Base-by-base conservation (phyloP, 2,329 filamentous ascomycete species). In the Emydomyces testavorans region DNA sequence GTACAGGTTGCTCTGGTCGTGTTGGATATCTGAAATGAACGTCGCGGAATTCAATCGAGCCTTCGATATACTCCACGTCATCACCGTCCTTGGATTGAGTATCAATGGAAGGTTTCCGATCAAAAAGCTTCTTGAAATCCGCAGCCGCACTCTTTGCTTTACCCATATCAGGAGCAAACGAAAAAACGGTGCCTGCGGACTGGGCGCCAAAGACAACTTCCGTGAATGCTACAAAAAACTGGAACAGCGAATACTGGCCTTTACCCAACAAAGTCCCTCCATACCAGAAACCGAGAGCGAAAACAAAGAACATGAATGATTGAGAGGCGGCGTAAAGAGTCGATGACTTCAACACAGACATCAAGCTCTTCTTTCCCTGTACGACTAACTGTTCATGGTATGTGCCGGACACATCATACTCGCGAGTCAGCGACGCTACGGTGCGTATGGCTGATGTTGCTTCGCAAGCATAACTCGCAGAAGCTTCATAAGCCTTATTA, bases 21-120 rank as follows among this genome's bases (percentile, higher is more conserved):
- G 87, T 94, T 0, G 90, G 89, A 60, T 96, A 98, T 35, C 87
- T 79, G 75, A 95, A 96, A 63, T 94, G 87, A 1, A 96, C 88
- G 55, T 93, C 81, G 16, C 84, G 80, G 70, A 98, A 94, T 63
- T 96, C 88, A 53, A 98, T 78, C 10, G 75, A 76, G 21, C 89
- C 90, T 16, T 92, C 78, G 20, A 90, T 74, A 1, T 71, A 60
- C 1, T 77, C 66, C 5, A 93, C 57, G 1, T 66, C 68, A 15
- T 78, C 75, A 13, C 88, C 88, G 0, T 82, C 78, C 0, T 73
- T 56, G 0, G 82, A 84, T 85, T 86, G 93, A 0, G 80, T 79
- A 61, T 94, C 89, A 55, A 96, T 92, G 2, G 70, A 67, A 0
- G 92, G 90, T 55, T 83, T 76, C 50, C 83, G 79, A 60, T 95